Conservation (phyloP, 768 basidiomycete genomes). For the Mycena maculata region DNA sequence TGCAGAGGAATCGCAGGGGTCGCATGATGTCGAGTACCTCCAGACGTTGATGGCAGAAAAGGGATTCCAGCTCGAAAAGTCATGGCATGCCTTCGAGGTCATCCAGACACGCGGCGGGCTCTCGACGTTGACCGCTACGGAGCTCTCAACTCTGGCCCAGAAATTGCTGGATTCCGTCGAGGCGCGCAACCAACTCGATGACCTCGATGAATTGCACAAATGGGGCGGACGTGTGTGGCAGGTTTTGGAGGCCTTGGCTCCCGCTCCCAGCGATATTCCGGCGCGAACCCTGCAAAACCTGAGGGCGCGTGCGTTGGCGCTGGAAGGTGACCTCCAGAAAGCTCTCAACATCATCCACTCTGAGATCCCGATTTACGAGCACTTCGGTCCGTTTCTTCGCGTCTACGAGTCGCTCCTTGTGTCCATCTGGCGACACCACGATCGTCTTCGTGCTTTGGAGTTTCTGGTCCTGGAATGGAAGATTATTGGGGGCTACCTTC, state of each 20-base stretch:
- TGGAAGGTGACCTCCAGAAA: constrained; percentile 43
- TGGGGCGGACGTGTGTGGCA: constrained; percentile 21
- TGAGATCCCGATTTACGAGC: constrained; percentile 38
- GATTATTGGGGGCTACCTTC: constrained; percentile 31
- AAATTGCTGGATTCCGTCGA: constrained; percentile 38
- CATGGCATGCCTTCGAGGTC: constrained; percentile 39
- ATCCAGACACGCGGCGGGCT: constrained; percentile 39
- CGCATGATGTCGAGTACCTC: constrained; percentile 8
- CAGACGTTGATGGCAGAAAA: constrained; percentile 5
- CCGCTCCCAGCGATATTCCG: not conserved
- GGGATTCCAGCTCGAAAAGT: constrained; percentile 47
- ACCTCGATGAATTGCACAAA: constrained; percentile 25
- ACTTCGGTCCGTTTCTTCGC: constrained; percentile 37
- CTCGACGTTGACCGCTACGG: constrained; percentile 33
- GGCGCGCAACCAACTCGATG: constrained; percentile 24
- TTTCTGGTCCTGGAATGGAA: constrained; percentile 35
- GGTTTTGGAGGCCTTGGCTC: constrained; percentile 15
- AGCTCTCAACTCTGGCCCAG: constrained; percentile 34
- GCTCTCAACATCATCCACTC: constrained; percentile 45
- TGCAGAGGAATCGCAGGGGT: not conserved
- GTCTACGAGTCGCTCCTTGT: constrained; percentile 54
- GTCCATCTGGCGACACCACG: constrained; percentile 48
- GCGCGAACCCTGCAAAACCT: constrained; percentile 9
- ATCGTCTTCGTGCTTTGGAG: constrained; percentile 46
- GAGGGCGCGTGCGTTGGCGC: constrained; percentile 22